A percentile compares a stretch with the other conserved stretches of the same genome.
phyloP scores from a whole-genome alignment of 139 green algal species.

The Chlamydomonas asymmetrica region DNA sequence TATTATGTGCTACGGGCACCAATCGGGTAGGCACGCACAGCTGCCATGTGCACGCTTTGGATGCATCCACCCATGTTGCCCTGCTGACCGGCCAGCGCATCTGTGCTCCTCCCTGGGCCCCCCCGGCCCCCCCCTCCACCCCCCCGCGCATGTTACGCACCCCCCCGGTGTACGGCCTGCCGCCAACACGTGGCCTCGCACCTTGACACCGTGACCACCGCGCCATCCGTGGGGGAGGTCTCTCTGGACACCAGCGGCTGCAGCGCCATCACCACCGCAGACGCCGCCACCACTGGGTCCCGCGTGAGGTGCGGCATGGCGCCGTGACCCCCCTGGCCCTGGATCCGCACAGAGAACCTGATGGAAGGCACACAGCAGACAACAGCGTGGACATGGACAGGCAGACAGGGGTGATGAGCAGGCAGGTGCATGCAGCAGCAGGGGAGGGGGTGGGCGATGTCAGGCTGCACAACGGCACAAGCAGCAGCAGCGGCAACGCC shows the following conservation, averaged over 20 bases:
- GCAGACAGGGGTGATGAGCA: conserved; percentile 29
- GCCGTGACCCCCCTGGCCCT: conserved; percentile 79
- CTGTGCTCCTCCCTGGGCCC: neutral
- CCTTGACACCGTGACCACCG: conserved; percentile 74
- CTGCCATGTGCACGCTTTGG: too few species aligned
- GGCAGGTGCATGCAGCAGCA: neutral
- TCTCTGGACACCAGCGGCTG: conserved; percentile 58
- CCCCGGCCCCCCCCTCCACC: neutral
- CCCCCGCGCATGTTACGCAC: neutral
- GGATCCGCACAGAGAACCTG: conserved; percentile 69
- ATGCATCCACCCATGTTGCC: neutral
- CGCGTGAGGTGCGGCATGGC: conserved; percentile 81
- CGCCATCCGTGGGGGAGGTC: conserved; percentile 75
- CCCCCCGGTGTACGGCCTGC: neutral
- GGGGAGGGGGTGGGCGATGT: neutral
- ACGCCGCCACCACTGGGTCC: conserved; percentile 80
- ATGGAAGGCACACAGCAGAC: conserved; percentile 79
- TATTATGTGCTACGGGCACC: too few species aligned
- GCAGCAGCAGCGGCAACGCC: neutral
- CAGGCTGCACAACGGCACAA: neutral
- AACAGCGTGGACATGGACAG: conserved; percentile 64
- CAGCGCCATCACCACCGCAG: conserved; percentile 69
- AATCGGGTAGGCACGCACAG: too few species aligned
- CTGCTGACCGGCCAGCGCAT: too few species aligned
- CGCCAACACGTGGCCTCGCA: neutral